A percentile compares a stretch with the other conserved stretches of the same genome.
phyloP scores from a whole-genome alignment of 352 stramenopile species.

The Phytophthora niederhauseri region DNA sequence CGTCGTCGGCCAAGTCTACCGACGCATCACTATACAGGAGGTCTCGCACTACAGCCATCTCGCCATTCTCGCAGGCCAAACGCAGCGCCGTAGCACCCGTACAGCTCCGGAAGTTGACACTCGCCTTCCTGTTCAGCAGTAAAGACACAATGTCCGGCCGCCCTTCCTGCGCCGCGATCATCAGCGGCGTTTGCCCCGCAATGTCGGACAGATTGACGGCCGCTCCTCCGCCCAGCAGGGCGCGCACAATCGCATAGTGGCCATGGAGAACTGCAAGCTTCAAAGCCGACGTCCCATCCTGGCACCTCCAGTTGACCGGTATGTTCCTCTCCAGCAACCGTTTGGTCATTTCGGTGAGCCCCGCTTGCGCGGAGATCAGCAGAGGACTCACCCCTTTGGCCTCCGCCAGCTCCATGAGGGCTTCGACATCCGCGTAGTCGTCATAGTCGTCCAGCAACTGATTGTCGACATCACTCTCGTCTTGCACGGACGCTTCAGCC shows the following conservation, averaged over 20 bases:
- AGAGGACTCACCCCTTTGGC: slow-evolving; percentile 31
- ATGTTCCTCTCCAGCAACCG: slow-evolving; percentile 30
- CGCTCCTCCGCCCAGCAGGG: slow-evolving; percentile 30
- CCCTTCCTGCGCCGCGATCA: slow-evolving; percentile 19
- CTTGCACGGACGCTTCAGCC: background rate
- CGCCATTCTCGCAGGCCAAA: slow-evolving; percentile 25
- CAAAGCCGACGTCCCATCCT: slow-evolving; percentile 27
- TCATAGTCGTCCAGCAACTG: slow-evolving; percentile 10
- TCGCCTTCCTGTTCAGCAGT: slow-evolving; percentile 28
- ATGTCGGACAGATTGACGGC: slow-evolving; percentile 22
- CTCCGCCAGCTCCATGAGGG: slow-evolving; percentile 18
- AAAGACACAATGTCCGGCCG: slow-evolving; percentile 23
- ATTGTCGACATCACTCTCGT: slow-evolving; percentile 14
- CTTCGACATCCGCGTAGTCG: slow-evolving; percentile 8
- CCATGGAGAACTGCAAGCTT: slow-evolving; percentile 30
- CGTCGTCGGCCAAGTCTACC: slow-evolving; percentile 25
- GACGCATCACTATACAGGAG: slow-evolving; percentile 27
- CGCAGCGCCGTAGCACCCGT: slow-evolving; percentile 27
- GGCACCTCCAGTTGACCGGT: slow-evolving; percentile 19
- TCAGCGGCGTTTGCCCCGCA: slow-evolving; percentile 26
- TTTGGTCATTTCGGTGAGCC: slow-evolving; percentile 19
- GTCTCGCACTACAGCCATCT: slow-evolving; percentile 16
- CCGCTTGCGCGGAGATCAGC: slow-evolving; percentile 31
- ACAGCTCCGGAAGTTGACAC: slow-evolving; percentile 22
- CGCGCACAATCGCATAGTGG: slow-evolving; percentile 18